Evolutionary conservation across 2,329 filamentous ascomycete genomes (phyloP).

Genomic region (Aspergillus tanneri): DNA sequence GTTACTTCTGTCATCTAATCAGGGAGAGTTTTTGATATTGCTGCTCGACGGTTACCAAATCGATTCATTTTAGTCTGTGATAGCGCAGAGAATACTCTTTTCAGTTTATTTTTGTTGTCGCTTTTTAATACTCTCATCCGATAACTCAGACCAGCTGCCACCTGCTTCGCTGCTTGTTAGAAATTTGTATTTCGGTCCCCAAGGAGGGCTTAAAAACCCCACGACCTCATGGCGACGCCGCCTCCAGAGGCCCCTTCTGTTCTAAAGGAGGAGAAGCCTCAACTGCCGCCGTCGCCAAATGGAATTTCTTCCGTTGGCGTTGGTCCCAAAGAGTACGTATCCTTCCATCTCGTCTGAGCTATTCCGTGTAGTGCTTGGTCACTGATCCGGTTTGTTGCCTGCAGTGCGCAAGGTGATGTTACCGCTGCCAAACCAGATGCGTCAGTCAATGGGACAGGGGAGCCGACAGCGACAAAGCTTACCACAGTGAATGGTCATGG

Average conservation of each 20-base stretch:
- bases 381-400: constrained; percentile 18
- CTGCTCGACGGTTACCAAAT: constrained; percentile 26
- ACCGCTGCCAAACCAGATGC: constrained; percentile 26
- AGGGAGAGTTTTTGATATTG: constrained; percentile 19
- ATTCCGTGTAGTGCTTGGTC: not conserved
- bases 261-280: constrained; percentile 44
- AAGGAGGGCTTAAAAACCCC: constrained; percentile 21
- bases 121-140: constrained; percentile 24
- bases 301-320: constrained; percentile 31
- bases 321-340: constrained; percentile 32
- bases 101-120: constrained; percentile 32
- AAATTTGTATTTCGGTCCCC: constrained; percentile 28
- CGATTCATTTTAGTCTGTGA: constrained; percentile 31
- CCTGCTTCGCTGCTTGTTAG: constrained; percentile 24
- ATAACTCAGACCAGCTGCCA: constrained; percentile 25
- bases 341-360: not conserved
- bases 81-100: constrained; percentile 36
- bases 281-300: constrained; percentile 38
- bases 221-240: constrained; percentile 42
- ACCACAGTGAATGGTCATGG: constrained; percentile 33
- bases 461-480: constrained; percentile 13
- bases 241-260: constrained; percentile 41
- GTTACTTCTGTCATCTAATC: constrained; percentile 29
- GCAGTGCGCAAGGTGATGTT: constrained; percentile 25
- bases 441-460: constrained; percentile 16